Base-by-base conservation (phyloP, 305 asterid genomes). In the Euphrasia arctica region DNA sequence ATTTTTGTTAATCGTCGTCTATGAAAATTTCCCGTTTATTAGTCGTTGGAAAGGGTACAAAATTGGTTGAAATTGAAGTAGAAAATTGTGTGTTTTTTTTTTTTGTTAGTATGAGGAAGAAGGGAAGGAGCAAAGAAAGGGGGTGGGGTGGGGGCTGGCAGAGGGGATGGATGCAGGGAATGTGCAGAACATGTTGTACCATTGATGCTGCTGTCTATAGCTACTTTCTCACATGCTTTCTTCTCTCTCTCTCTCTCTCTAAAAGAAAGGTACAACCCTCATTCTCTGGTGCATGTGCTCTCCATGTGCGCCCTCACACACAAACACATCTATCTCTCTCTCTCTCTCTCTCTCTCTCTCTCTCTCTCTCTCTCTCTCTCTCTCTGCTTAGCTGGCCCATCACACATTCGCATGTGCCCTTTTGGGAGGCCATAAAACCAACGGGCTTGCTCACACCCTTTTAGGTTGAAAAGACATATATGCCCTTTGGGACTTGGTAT, bases 111-210 rank as follows among this genome's bases (percentile, higher is more conserved):
- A 18, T 18, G n/a, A n/a, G n/a, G 22, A 18, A 18, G 22, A 18
- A 4, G 5, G 7, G 39, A 32, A 32, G 39, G 39, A 32, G 5
- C 39, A 4, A 32, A 32, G 39, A 32, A 22, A 10, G 15, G 7
- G 12, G 9, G 58, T 42, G 48, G 22, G n/a, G 49, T 43, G 36
- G 22, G 10, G 36, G 63, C 11, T 27, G 32, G 73, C 50, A 29
- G n/a, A 6, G 56, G 65, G 60, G n/a, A 41, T 2, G 63, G 74
- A 81, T 88, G 95, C 91, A 77, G 95, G 92, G 96, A 90, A 90
- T 90, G 93, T 84, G 97, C 89, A 90, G 96, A 90, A 90, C 96
- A 88, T 85, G 96, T 75, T 74, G 75, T 82, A 80, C 91, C 84
- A 80, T 78, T 88, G 75, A 88, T 88, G 95, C 89, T 85, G 90